A percentile compares a stretch with the other conserved stretches of the same genome.
Conservation (phyloP, 306 rosid species). For the Begonia masoniana region DNA sequence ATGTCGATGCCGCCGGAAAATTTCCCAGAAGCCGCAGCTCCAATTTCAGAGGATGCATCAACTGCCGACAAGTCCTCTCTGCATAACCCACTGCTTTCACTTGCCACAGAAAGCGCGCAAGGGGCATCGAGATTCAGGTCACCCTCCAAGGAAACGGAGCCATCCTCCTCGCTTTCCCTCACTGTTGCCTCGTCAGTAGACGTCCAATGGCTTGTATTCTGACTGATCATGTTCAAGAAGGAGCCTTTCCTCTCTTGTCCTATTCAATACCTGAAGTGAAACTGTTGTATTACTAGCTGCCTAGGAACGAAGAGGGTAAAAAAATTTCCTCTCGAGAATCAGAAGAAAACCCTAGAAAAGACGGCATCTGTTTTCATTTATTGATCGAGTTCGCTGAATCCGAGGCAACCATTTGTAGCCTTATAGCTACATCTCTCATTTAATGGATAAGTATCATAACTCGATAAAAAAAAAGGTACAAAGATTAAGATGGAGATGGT, state of each 20-base stretch:
- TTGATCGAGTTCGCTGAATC: too few species aligned
- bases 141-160: constrained; percentile 45
- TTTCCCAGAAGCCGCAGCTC: constrained; percentile 19
- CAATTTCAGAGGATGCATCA: constrained; percentile 23
- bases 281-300: constrained; percentile 8
- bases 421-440: too few species aligned
- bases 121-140: constrained; percentile 45
- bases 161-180: constrained; percentile 51
- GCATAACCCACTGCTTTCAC: constrained; percentile 23
- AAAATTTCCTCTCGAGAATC: too few species aligned
- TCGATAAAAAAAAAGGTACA: too few species aligned
- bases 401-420: too few species aligned
- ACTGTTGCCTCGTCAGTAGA: constrained; percentile 18
- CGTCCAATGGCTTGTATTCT: constrained; percentile 21
- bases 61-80: constrained; percentile 22
- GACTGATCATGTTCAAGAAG: constrained; percentile 31
- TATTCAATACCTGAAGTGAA: constrained; percentile 13
- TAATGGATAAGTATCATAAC: too few species aligned
- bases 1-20: too few species aligned
- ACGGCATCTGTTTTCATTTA: background rate
- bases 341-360: too few species aligned
- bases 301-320: background rate
- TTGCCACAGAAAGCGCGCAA: constrained; percentile 40
- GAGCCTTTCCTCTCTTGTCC: constrained; percentile 22
- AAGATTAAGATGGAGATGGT: too few species aligned